These are phyloP conservation scores for Sporothrix inflata DNA, from an alignment of 2,329 filamentous ascomycete species.

Conservation along the genomic window DNA sequence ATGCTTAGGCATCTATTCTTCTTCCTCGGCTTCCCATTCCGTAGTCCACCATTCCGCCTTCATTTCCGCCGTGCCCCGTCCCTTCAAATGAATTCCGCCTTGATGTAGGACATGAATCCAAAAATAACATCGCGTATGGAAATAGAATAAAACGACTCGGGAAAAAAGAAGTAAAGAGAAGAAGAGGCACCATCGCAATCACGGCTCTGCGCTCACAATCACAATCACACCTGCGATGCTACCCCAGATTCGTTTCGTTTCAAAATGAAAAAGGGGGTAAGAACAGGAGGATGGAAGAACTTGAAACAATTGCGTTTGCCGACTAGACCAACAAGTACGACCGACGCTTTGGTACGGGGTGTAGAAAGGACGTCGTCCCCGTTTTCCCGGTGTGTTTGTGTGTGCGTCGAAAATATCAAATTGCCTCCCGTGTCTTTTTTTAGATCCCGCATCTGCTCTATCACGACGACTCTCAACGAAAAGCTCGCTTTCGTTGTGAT, in stretches of 20 bases:
- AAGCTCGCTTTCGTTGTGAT: no score
- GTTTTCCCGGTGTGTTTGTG: neutral
- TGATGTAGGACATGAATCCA: neutral
- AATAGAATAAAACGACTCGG: neutral
- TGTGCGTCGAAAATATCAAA: neutral
- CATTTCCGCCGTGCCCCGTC: constrained; percentile 1
- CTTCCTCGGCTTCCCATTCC: no score
- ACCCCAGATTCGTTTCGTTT: constrained; percentile 19
- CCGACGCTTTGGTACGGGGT: constrained; percentile 8
- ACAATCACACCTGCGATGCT: constrained; percentile 3
- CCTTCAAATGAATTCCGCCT: neutral
- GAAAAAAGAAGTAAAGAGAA: neutral
- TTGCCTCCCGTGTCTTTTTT: constrained; percentile 21
- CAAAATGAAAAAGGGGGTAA: constrained; percentile 3
- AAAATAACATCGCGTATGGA: neutral
- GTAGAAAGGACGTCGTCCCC: neutral
- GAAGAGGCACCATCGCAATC: neutral
- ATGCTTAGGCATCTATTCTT: no score
- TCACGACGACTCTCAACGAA: neutral
- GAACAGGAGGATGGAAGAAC: neutral
- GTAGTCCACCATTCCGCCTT: neutral
- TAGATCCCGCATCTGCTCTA: neutral
- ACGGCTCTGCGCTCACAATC: neutral
- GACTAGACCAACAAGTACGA: neutral
- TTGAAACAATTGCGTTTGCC: neutral